phyloP scores from a whole-genome alignment of 2,329 filamentous ascomycete genomes.

The Zasmidium angulare region DNA sequence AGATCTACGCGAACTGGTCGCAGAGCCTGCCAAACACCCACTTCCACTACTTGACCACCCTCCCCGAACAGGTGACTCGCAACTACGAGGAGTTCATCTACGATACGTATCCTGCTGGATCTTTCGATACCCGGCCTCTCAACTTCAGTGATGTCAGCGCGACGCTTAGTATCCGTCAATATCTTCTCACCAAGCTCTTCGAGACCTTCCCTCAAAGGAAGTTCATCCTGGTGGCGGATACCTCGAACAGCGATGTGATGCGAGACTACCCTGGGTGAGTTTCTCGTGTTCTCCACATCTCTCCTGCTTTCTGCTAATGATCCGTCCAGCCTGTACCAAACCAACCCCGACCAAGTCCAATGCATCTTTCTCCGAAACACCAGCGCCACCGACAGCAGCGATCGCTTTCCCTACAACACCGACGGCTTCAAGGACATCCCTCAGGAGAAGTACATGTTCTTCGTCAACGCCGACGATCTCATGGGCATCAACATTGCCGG shows the following conservation, averaged over 20 bases:
- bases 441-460: slow-evolving; percentile 75
- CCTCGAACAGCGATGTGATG: slow-evolving; percentile 76
- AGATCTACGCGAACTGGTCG: slow-evolving; percentile 75
- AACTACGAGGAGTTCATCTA: slow-evolving; percentile 81
- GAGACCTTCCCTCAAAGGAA: slow-evolving; percentile 72
- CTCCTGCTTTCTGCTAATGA: neutral
- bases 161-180: slow-evolving; percentile 69
- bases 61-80: slow-evolving; percentile 73
- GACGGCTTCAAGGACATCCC: slow-evolving; percentile 67
- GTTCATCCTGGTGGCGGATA: slow-evolving; percentile 75
- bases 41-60: slow-evolving; percentile 81
- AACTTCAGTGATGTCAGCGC: slow-evolving; percentile 77
- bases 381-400: slow-evolving; percentile 63
- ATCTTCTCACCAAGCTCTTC: slow-evolving; percentile 69
- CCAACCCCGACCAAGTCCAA: slow-evolving; percentile 70
- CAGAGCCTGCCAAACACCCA: slow-evolving; percentile 65
- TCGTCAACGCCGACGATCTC: slow-evolving; percentile 69
- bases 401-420: slow-evolving; percentile 75
- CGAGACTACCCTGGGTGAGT: slow-evolving; percentile 42
- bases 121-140: slow-evolving; percentile 73
- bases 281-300: neutral
- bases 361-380: slow-evolving; percentile 79
- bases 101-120: slow-evolving; percentile 72
- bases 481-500: slow-evolving; percentile 63
- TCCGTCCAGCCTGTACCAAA: slow-evolving; percentile 51